Conservation (phyloP, 2,329 filamentous ascomycete genomes). For the Fusarium fujikuroi region DNA sequence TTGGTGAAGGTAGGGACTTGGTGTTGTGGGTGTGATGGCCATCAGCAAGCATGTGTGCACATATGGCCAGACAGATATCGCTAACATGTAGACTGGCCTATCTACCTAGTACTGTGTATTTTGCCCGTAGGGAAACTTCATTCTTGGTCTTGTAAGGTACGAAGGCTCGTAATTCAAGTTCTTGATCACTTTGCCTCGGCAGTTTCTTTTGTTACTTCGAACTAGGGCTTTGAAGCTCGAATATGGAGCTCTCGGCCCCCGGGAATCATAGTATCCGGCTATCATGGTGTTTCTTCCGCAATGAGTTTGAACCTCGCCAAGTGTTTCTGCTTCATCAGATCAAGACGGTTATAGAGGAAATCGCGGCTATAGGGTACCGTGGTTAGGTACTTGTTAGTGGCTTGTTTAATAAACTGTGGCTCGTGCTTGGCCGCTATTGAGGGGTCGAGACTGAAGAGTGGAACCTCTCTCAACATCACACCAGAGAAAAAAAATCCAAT, state of each 20-base stretch:
- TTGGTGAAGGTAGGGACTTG: not conserved
- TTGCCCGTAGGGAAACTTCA: not conserved
- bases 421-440: not conserved
- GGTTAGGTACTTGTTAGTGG: not conserved
- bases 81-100: not conserved
- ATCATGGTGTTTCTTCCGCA: not conserved
- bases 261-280: not conserved
- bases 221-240: not conserved
- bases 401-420: constrained; percentile 3
- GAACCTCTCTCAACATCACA: not conserved
- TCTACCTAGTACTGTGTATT: not conserved
- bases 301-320: too few species aligned
- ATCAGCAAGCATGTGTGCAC: not conserved
- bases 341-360: not conserved
- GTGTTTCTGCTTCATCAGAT: not conserved
- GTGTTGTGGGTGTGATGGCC: not conserved
- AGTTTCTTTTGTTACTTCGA: not conserved
- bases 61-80: too few species aligned
- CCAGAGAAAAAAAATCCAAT: constrained; percentile 15
- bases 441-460: constrained; percentile 5
- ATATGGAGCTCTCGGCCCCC: not conserved
- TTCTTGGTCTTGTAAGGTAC: not conserved
- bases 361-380: constrained; percentile 15
- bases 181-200: not conserved
- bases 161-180: not conserved